Evolutionary conservation across 257 asterid species (phyloP).

Genomic region (Solanum lycopersicoides): DNA sequence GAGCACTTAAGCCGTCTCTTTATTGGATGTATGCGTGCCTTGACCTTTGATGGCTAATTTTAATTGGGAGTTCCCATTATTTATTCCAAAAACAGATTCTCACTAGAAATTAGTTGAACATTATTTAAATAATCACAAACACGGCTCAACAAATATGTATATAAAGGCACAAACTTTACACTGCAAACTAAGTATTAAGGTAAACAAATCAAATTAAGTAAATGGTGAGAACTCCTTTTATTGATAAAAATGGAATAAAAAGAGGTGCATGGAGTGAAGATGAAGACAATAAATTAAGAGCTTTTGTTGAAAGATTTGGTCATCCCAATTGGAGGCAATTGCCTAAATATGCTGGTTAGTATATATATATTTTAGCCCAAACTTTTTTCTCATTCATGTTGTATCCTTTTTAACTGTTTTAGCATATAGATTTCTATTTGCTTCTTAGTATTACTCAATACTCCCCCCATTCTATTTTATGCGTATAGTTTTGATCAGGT

Average conservation of each 20-base stretch:
- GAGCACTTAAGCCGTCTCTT: background rate
- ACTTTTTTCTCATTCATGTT: background rate
- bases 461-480: too few relatives aligned
- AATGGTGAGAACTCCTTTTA: slow-evolving; percentile 23
- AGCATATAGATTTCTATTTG: too few relatives aligned
- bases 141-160: background rate
- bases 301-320: slow-evolving; percentile 12
- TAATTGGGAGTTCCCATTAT: background rate
- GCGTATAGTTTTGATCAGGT: too few relatives aligned
- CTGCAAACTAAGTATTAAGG: background rate
- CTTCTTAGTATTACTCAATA: too few relatives aligned
- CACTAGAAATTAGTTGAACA: background rate
- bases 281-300: slow-evolving; percentile 27
- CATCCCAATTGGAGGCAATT: slow-evolving; percentile 27
- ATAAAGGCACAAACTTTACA: background rate
- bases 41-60: background rate
- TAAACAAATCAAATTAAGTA: background rate
- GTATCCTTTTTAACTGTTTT: background rate
- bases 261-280: slow-evolving; percentile 41
- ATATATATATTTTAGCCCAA: background rate
- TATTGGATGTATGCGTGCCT: background rate
- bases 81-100: background rate
- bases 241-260: slow-evolving; percentile 26
- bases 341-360: slow-evolving; percentile 9
- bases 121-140: background rate